These are phyloP conservation scores for Paspalum vaginatum DNA, from an alignment of 176 grass and related monocot species.

Conservation along the genomic window DNA sequence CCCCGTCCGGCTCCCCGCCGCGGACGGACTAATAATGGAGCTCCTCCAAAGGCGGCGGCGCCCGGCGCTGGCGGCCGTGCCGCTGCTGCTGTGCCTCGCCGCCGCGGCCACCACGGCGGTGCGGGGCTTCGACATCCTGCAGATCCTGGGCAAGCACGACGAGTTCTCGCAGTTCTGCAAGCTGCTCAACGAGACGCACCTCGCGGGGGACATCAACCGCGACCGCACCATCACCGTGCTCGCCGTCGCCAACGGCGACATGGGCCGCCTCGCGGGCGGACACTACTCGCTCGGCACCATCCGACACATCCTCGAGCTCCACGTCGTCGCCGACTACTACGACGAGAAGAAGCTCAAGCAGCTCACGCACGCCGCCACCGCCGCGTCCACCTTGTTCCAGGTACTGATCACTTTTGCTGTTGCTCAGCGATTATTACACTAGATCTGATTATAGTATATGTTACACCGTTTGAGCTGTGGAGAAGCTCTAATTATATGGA, in stretches of 20 bases:
- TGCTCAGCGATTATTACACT: too few relatives aligned
- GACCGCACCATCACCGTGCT: slow-evolving; percentile 92
- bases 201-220: slow-evolving; percentile 83
- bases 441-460: too few relatives aligned
- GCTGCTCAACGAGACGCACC: slow-evolving; percentile 73
- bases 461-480: too few relatives aligned
- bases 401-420: neutral
- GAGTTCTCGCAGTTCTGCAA: slow-evolving; percentile 91
- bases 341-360: slow-evolving; percentile 96
- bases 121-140: slow-evolving; percentile 81
- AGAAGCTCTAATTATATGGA: too few relatives aligned
- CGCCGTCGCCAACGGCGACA: slow-evolving; percentile 70
- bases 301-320: slow-evolving; percentile 81
- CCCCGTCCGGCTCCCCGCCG: neutral
- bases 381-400: slow-evolving; percentile 82
- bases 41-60: slow-evolving; percentile 30
- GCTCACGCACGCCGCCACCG: slow-evolving; percentile 63
- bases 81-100: slow-evolving; percentile 6
- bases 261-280: slow-evolving; percentile 50
- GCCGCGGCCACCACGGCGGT: slow-evolving; percentile 5
- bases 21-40: neutral
- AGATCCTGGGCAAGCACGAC: slow-evolving; percentile 73
- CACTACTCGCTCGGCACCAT: slow-evolving; percentile 67
- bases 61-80: slow-evolving; percentile 7
- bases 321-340: slow-evolving; percentile 94